These are phyloP conservation scores for Pythium sp. DNA, from an alignment of 352 stramenopile species.

Conservation along the genomic window DNA sequence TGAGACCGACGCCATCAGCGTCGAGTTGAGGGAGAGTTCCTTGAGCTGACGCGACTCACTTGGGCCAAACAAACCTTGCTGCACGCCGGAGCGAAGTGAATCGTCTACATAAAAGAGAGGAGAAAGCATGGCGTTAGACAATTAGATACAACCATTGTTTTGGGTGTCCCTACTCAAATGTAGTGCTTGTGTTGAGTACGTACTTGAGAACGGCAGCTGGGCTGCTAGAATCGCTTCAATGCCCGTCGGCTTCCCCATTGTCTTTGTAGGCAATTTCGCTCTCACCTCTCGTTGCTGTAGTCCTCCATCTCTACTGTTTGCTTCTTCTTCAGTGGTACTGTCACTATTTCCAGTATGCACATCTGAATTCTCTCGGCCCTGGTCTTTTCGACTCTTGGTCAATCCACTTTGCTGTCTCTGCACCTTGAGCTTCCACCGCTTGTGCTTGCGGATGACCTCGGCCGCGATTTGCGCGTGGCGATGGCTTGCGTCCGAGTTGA, in stretches of 20 bases:
- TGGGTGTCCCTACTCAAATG: no score
- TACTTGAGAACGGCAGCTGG: conserved; percentile 38
- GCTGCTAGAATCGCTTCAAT: conserved; percentile 12
- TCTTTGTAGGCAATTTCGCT: background rate
- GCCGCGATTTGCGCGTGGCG: conserved; percentile 32
- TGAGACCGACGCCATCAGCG: conserved; percentile 14
- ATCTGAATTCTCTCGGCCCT: no score
- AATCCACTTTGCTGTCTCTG: background rate
- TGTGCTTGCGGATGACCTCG: conserved; percentile 41
- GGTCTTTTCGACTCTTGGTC: no score
- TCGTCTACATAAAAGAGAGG: conserved; percentile 13
- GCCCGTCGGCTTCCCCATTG: background rate
- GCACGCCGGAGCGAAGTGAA: conserved; percentile 36
- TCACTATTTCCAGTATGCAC: no score
- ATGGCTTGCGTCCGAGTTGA: conserved; percentile 28
- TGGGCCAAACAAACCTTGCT: conserved; percentile 40
- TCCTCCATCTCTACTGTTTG: no score
- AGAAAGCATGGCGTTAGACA: background rate
- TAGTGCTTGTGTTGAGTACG: background rate
- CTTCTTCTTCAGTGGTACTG: no score
- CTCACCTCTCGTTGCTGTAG: no score
- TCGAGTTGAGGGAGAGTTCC: conserved; percentile 25
- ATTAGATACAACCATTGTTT: no score
- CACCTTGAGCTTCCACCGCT: conserved; percentile 25
- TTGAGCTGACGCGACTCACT: conserved; percentile 39